These are phyloP conservation scores for Fusarium graminum DNA, from an alignment of 2,329 filamentous ascomycete species.

Conservation along the genomic window DNA sequence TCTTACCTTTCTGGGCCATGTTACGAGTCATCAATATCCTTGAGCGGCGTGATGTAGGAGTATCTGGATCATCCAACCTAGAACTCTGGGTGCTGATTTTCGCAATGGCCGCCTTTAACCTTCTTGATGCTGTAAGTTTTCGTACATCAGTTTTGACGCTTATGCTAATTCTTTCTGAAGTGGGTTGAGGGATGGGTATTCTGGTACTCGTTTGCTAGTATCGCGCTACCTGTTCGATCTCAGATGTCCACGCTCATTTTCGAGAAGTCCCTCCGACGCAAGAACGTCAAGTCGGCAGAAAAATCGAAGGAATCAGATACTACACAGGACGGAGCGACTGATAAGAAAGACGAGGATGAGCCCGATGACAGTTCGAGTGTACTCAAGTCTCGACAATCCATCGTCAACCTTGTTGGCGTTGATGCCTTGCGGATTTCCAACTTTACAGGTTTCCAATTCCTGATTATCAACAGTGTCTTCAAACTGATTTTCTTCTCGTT, in stretches of 20 bases:
- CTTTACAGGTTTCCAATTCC: conserved; percentile 75
- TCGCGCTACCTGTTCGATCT: conserved; percentile 75
- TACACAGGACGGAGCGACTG: conserved; percentile 54
- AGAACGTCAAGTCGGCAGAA: conserved; percentile 77
- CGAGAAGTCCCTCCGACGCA: conserved; percentile 80
- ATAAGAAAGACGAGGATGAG: conserved; percentile 68
- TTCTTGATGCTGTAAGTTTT: conserved; percentile 61
- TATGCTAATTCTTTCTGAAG: conserved; percentile 38
- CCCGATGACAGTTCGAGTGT: conserved; percentile 50
- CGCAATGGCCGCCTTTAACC: conserved; percentile 70
- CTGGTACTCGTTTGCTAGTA: conserved; percentile 73
- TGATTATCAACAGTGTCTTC: conserved; percentile 72
- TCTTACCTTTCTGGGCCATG: conserved; percentile 78
- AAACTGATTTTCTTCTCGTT: conserved; percentile 74
- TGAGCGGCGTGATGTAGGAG: conserved; percentile 65
- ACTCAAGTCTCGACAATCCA: conserved; percentile 71
- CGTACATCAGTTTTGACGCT: background rate
- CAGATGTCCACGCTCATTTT: conserved; percentile 81
- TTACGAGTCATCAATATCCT: conserved; percentile 74
- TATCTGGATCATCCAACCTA: conserved; percentile 57
- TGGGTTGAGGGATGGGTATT: conserved; percentile 75
- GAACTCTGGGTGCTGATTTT: conserved; percentile 77
- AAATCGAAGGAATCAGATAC: conserved; percentile 58
- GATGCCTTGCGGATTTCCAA: conserved; percentile 77
- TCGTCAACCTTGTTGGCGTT: conserved; percentile 83